These are phyloP conservation scores for Venustampulla echinocandica DNA, from an alignment of 495 filamentous ascomycete species.

Conservation along the genomic window DNA sequence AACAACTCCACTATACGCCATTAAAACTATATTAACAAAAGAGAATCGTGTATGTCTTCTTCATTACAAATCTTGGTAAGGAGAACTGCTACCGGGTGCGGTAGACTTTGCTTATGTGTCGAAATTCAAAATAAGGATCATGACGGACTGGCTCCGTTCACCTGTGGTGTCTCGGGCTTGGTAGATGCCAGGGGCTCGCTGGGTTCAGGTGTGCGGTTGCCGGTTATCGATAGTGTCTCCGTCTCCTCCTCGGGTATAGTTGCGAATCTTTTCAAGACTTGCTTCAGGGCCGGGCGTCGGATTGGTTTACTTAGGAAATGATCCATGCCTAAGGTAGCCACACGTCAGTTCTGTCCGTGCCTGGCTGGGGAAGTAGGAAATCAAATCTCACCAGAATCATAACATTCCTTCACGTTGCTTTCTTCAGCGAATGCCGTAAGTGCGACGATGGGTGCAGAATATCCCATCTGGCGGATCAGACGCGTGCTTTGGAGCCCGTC, in stretches of 20 bases:
- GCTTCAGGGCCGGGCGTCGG: slow-evolving; percentile 69
- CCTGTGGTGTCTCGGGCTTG: neutral
- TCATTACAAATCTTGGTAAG: neutral
- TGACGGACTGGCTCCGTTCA: neutral
- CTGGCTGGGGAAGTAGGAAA: slow-evolving; percentile 21
- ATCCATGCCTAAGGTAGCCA: slow-evolving; percentile 4
- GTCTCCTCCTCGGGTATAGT: slow-evolving; percentile 48
- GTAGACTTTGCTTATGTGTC: too few species aligned
- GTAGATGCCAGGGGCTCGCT: neutral
- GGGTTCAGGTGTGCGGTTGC: slow-evolving; percentile 3
- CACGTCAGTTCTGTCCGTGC: slow-evolving; percentile 42
- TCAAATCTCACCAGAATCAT: slow-evolving; percentile 50
- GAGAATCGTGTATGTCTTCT: neutral
- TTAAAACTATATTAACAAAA: neutral
- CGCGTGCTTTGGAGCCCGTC: slow-evolving; percentile 82
- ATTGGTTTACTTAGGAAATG: slow-evolving; percentile 63
- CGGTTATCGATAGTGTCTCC: slow-evolving; percentile 23
- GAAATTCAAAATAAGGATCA: too few species aligned
- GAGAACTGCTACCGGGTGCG: too few species aligned
- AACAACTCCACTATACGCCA: neutral
- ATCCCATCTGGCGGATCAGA: slow-evolving; percentile 81
- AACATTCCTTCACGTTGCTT: slow-evolving; percentile 77
- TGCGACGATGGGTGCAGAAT: slow-evolving; percentile 82
- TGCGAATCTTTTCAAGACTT: slow-evolving; percentile 63
- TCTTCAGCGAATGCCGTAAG: slow-evolving; percentile 87